Conservation (phyloP, 2,329 filamentous ascomycete species). For the Phyllosticta paracitricarpa region DNA sequence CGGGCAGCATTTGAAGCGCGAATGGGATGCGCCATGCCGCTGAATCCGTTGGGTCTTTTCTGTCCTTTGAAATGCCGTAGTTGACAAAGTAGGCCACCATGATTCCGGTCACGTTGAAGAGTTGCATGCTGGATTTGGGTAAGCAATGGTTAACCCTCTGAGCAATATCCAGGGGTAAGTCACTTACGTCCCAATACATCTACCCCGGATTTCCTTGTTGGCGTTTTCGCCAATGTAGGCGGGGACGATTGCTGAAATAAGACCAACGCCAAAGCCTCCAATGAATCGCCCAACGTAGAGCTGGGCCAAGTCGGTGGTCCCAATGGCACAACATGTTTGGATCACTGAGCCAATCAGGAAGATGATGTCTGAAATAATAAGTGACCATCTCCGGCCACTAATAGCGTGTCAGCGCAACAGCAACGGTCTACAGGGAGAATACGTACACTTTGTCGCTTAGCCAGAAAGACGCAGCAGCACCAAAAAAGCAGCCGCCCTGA, state of each 20-base stretch:
- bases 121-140: conserved; percentile 20
- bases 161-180: no score
- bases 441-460: conserved; percentile 29
- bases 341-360: conserved; percentile 33
- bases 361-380: conserved; percentile 34
- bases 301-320: conserved; percentile 25
- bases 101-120: conserved; percentile 36
- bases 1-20: conserved; percentile 43
- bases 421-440: background rate
- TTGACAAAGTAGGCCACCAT: conserved; percentile 45
- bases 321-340: conserved; percentile 30
- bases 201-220: conserved; percentile 31
- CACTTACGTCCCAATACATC: conserved; percentile 28
- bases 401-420: background rate
- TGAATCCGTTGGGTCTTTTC: conserved; percentile 24
- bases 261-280: conserved; percentile 35
- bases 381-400: conserved; percentile 28
- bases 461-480: conserved; percentile 33
- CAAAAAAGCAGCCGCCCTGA: conserved; percentile 36
- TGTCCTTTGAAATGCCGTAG: conserved; percentile 40
- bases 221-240: conserved; percentile 38
- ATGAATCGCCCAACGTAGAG: conserved; percentile 35
- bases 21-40: conserved; percentile 46
- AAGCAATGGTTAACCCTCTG: background rate
- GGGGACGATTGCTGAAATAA: conserved; percentile 34